phyloP scores from a whole-genome alignment of 2,329 filamentous ascomycete genomes.

The Stachybotrys echinatus region DNA sequence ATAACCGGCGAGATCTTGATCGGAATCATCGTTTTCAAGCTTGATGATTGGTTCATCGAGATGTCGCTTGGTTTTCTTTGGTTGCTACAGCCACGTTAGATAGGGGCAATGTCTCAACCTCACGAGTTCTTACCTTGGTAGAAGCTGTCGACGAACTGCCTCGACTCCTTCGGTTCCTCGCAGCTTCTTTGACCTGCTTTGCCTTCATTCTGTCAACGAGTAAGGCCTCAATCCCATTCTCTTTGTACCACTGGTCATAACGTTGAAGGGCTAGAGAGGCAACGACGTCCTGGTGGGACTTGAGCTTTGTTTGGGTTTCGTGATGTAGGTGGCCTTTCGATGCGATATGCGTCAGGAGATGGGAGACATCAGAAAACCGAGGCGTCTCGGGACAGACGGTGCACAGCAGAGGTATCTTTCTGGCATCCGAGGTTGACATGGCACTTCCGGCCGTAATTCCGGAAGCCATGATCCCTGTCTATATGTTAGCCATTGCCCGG shows the following conservation, averaged over 20 bases:
- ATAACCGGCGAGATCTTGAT: slow-evolving; percentile 19
- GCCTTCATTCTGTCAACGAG: slow-evolving; percentile 72
- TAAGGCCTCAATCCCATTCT: slow-evolving; percentile 64
- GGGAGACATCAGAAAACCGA: slow-evolving; percentile 83
- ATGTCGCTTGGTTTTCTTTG: slow-evolving; percentile 22
- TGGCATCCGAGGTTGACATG: slow-evolving; percentile 15
- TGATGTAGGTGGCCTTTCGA: slow-evolving; percentile 89
- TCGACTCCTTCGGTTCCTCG: slow-evolving; percentile 44
- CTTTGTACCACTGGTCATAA: slow-evolving; percentile 75
- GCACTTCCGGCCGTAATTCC: slow-evolving; percentile 13
- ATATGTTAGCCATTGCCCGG: slow-evolving; percentile 11
- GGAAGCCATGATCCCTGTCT: slow-evolving; percentile 32
- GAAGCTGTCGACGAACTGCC: slow-evolving; percentile 10
- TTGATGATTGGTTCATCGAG: slow-evolving; percentile 14
- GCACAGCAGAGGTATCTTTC: slow-evolving; percentile 66
- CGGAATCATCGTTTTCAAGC: slow-evolving; percentile 18
- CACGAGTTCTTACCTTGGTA: slow-evolving; percentile 12
- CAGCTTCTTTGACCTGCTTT: slow-evolving; percentile 63
- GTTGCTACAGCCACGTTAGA: slow-evolving; percentile 8
- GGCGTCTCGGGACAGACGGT: slow-evolving; percentile 76
- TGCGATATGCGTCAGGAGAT: slow-evolving; percentile 84
- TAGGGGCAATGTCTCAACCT: not conserved
- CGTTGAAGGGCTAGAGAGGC: slow-evolving; percentile 57
- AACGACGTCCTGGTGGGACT: slow-evolving; percentile 59
- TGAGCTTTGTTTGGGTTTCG: slow-evolving; percentile 76